Evolutionary conservation across 345 rosid species (phyloP), one percentile per base, ranked within the genome.

Genomic region (Excoecaria cochinchinensis): DNA sequence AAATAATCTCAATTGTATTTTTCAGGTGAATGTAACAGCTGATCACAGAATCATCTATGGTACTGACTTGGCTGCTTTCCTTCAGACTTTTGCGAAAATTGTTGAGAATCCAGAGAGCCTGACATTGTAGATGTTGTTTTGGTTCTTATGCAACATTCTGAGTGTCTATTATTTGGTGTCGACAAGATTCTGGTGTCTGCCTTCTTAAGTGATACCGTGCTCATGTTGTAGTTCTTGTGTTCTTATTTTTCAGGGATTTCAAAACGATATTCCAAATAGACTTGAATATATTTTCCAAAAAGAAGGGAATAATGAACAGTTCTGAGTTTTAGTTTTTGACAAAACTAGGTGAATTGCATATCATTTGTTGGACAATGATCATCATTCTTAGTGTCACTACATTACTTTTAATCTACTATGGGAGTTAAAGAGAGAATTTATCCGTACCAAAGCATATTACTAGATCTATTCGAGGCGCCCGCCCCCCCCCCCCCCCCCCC

Each of bases 21-120:
- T 76, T 17, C 92, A 95, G 98, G 97, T 92, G 84, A 95, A 95
- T 79, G 98, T 92, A 74, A 92, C 99, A 22, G 97, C 98, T 13
- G 99, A 95, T 85, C 97, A 92, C 86, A 88, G 94, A 36, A 92
- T 95, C 50, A 67, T 92, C 19, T 92, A 92, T 50, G 98, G 99
- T 68, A 98, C 99, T 71, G 94, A 95, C 86, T 87, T 92, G 86
- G 98, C 99, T 17, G 90, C 94, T 57, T 92, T 91, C 86, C 93
- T 95, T 67, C 90, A 86, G 80, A 91, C 98, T n/a, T 93, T 93
- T 75, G 87, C 98, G 68, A 91, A 90, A 91, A 91, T 95, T 58
- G 69, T 95, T 67, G 91, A 88, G 85, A 88, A 90, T 82, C 96
- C 98, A 24, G 97, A 90, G 55, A 85, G 90, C 84, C 87, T 95